Evolutionary conservation across 1,284 basidiomycete genomes (phyloP).

Genomic region (Trichosporon inkin): DNA sequence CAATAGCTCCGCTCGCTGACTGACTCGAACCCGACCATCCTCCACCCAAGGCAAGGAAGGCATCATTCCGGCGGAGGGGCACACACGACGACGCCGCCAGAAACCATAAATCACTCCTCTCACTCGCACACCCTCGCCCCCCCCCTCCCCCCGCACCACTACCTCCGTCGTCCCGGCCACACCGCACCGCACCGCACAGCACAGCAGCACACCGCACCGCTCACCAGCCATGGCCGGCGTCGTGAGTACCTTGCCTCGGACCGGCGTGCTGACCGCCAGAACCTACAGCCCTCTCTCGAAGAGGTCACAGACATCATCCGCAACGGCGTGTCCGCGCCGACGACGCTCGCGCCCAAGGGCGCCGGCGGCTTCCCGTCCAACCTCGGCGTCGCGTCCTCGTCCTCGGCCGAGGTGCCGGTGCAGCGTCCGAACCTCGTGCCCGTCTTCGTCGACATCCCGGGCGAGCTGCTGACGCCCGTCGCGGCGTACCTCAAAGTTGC

Average conservation of each 20-base stretch:
- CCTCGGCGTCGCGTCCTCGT: conserved; percentile 22
- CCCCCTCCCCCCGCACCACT: no score
- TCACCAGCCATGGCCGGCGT: conserved; percentile 16
- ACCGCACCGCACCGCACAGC: conserved; percentile 14
- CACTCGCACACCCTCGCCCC: no score
- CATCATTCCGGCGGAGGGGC: no score
- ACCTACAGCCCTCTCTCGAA: conserved; percentile 30
- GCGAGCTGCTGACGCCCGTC: conserved; percentile 94
- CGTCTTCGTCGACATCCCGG: conserved; percentile 85
- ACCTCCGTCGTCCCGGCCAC: neutral
- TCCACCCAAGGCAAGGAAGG: no score
- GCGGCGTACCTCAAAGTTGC: conserved; percentile 93
- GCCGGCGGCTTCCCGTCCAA: conserved; percentile 32
- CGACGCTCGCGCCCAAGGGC: conserved; percentile 34
- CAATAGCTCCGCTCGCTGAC: conserved; percentile 2
- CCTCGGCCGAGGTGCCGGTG: conserved; percentile 14
- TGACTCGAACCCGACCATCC: neutral
- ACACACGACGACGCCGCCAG: no score
- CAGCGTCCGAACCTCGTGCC: conserved; percentile 57
- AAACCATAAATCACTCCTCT: no score
- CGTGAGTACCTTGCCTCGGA: neutral
- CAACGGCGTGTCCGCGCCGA: conserved; percentile 31
- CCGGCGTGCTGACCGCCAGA: neutral
- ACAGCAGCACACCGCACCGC: neutral
- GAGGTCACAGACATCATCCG: conserved; percentile 38